Evolutionary conservation across 129 eudicot genomes (phyloP).

Genomic region (Ambrosia artemisiifolia): DNA sequence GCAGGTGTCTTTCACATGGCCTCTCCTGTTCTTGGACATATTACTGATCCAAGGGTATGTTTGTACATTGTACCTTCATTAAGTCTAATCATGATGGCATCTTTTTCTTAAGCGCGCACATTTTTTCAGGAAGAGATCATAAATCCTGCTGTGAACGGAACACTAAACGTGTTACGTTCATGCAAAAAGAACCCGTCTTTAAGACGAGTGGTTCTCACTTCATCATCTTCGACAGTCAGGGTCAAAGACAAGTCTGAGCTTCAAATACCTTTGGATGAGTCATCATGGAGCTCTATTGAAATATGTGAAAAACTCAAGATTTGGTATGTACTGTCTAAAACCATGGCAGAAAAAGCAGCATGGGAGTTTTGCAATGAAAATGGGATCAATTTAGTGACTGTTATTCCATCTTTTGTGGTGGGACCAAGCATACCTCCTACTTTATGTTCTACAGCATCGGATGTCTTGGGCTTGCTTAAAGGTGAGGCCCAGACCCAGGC

Average conservation of each 20-base stretch:
- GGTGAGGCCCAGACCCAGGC: slow-evolving; percentile 28
- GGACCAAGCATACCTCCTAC: slow-evolving; percentile 83
- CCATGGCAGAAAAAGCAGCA: slow-evolving; percentile 82
- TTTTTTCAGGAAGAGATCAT: slow-evolving; percentile 60
- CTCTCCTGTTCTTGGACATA: slow-evolving; percentile 69
- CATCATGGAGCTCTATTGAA: slow-evolving; percentile 82
- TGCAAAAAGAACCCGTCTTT: slow-evolving; percentile 76
- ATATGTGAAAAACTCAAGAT: slow-evolving; percentile 63
- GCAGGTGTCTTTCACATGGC: slow-evolving; percentile 90
- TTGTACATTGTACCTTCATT: background rate
- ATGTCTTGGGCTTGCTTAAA: slow-evolving; percentile 75
- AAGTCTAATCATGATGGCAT: background rate
- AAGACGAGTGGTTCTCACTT: slow-evolving; percentile 82
- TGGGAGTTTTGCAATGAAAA: slow-evolving; percentile 83
- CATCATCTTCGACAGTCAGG: slow-evolving; percentile 84
- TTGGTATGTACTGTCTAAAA: slow-evolving; percentile 83
- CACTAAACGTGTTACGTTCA: slow-evolving; percentile 81
- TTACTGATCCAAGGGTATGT: slow-evolving; percentile 54
- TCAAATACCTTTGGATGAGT: slow-evolving; percentile 57
- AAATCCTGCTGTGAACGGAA: slow-evolving; percentile 82
- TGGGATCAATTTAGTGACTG: slow-evolving; percentile 63
- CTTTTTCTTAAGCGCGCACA: background rate
- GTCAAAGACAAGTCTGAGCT: slow-evolving; percentile 55
- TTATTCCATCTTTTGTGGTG: slow-evolving; percentile 72
- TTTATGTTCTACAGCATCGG: slow-evolving; percentile 72